A percentile compares a stretch with the other conserved stretches of the same genome.
phyloP scores from a whole-genome alignment of 345 rosid genomes.

The Arabis alpina region DNA sequence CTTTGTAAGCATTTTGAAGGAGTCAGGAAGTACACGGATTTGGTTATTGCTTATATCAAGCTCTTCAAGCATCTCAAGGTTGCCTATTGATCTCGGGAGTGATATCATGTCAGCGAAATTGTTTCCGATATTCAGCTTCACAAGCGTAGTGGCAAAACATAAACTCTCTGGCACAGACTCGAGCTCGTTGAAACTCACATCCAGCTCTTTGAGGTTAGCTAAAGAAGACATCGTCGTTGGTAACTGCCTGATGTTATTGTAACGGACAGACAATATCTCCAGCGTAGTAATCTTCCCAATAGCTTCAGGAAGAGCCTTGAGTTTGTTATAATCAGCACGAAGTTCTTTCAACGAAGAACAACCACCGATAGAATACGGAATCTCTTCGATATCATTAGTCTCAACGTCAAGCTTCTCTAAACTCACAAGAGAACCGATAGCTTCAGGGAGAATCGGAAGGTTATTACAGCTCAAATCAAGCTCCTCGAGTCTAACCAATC shows the following conservation, averaged over 20 bases:
- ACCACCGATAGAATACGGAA: constrained; percentile 76
- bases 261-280: constrained; percentile 83
- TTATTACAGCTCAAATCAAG: constrained; percentile 79
- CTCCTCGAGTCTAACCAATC: constrained; percentile 75
- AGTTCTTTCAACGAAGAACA: constrained; percentile 78
- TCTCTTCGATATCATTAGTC: constrained; percentile 87
- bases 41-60: constrained; percentile 96
- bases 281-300: constrained; percentile 80
- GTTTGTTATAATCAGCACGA: constrained; percentile 84
- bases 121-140: constrained; percentile 92
- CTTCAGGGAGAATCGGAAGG: constrained; percentile 66
- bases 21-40: constrained; percentile 85
- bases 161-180: constrained; percentile 96
- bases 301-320: constrained; percentile 99
- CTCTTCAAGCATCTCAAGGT: constrained; percentile 95
- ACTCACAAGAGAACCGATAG: constrained; percentile 73
- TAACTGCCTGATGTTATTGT: constrained; percentile 82
- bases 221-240: constrained; percentile 97
- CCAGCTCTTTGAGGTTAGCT: constrained; percentile 72
- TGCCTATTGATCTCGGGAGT: constrained; percentile 92
- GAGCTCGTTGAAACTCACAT: constrained; percentile 96
- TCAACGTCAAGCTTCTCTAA: constrained; percentile 73
- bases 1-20: constrained; percentile 77
- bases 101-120: constrained; percentile 83
- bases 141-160: constrained; percentile 88